A percentile compares a stretch with the other conserved stretches of the same genome.
phyloP scores from a whole-genome alignment of 441 rosid species.

The Gossypium davidsonii region DNA sequence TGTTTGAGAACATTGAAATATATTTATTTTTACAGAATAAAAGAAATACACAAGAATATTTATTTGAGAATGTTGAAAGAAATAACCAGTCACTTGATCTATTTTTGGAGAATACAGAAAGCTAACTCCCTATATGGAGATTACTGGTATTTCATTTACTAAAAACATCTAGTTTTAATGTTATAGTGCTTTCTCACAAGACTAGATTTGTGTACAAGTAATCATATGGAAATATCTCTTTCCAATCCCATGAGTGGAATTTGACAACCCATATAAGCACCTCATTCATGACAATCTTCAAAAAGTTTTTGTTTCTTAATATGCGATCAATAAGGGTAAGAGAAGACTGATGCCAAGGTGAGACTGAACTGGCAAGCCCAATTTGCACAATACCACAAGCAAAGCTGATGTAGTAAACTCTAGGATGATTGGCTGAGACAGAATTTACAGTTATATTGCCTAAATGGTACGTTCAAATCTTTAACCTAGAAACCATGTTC shows the following conservation, averaged over 20 bases:
- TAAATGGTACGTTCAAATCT: not conserved
- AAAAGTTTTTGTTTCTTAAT: not conserved
- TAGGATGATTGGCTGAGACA: constrained; percentile 5
- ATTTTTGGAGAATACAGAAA: not conserved
- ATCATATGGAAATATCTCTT: not conserved
- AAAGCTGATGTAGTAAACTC: not conserved
- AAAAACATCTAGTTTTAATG: constrained; percentile 1
- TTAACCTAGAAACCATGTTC: not conserved
- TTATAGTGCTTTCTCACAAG: not conserved
- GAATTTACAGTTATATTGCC: not conserved
- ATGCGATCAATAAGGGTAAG: not conserved
- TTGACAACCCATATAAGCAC: not conserved
- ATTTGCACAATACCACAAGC: not conserved
- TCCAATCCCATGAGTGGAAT: not conserved
- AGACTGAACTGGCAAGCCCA: not conserved
- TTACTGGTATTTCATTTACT: not conserved
- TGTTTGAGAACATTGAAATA: not conserved
- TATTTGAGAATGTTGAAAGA: not conserved
- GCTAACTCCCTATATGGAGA: not conserved
- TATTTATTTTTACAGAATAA: not conserved
- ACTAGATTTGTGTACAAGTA: not conserved
- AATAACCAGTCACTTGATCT: not conserved
- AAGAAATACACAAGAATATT: not conserved
- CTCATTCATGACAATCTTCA: not conserved
- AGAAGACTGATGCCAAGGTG: not conserved